Evolutionary conservation across 2,329 filamentous ascomycete species (phyloP), one percentile per base, ranked within the genome.

Genomic region (Phoma sp.): DNA sequence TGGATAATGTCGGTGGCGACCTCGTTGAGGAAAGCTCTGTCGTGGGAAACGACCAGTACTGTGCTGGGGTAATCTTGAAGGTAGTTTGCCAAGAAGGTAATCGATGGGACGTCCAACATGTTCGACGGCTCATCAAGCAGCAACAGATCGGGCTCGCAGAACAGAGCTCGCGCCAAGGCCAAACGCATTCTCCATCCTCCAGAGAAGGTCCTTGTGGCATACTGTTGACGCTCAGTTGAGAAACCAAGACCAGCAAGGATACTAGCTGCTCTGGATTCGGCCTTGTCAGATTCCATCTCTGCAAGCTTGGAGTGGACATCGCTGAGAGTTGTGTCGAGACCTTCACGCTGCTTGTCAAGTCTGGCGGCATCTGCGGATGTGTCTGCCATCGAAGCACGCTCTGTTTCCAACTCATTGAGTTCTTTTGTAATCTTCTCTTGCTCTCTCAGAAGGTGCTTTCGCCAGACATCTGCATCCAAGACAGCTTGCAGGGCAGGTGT

Each of bases 71-170:
- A 99, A 42, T 82, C 83, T 76, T 97, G 93, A 7, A 99, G 88
- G 73, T 99, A 99, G 71, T 93, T 93, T 40, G 93, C 90, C 74
- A 99, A 84, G 85, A 98, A 99, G 51, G 95, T 96, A 72, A 99
- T 98, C 20, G 95, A 98, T n/a, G 95, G 95, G 53, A 99, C 95
- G 78, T 98, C 95, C 91, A 99, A 92, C 93, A 98, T 98, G 87
- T 98, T 98, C 50, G 93, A 98, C 79, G 95, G 95, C 87, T 99
- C 95, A 81, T 99, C 95, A 66, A 99, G 92, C 74, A 99, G 84
- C 55, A 99, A 80, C 46, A 99, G 82, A 78, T 99, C 95, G 36
- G 95, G 95, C 75, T 99, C 95, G 80, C 95, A 99, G 82, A 99
- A 99, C 29, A 99, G 85, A 12, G 95, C 95, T 83, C 95, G 84